Evolutionary conservation across 441 rosid genomes (phyloP).

Genomic region (Populus tomentosa): DNA sequence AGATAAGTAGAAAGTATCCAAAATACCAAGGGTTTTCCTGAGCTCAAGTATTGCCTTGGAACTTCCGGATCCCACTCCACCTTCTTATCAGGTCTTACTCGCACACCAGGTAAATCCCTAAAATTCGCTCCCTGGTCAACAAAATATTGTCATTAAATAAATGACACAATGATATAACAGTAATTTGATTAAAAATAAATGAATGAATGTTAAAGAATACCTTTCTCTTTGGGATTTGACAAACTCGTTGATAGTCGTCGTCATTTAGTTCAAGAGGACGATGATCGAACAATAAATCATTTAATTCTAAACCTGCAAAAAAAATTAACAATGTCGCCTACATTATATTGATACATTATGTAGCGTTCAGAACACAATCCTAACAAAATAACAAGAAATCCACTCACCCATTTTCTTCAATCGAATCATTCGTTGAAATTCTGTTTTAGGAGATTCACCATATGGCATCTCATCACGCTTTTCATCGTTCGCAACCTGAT

Average conservation of each 20-base stretch:
- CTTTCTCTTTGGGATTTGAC: constrained; percentile 65
- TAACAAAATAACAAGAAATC: not conserved
- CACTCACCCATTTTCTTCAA: constrained; percentile 44
- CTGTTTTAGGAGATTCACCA: constrained; percentile 39
- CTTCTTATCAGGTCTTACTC: constrained; percentile 39
- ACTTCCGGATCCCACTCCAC: constrained; percentile 55
- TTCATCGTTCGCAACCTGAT: constrained; percentile 56
- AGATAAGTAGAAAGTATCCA: not conserved
- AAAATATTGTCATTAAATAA: not conserved
- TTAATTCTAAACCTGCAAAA: constrained; percentile 23
- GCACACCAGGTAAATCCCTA: constrained; percentile 72
- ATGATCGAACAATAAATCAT: constrained; percentile 49
- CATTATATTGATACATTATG: not conserved
- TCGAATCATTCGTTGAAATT: constrained; percentile 59
- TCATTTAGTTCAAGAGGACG: constrained; percentile 44
- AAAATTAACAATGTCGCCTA: not conserved
- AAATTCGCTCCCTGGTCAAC: constrained; percentile 59
- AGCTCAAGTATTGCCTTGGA: constrained; percentile 33
- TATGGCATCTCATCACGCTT: constrained; percentile 50
- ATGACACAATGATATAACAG: not conserved
- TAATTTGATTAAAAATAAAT: not conserved
- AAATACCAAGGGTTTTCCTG: constrained; percentile 58
- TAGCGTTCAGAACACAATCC: not conserved
- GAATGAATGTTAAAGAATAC: constrained; percentile 19
- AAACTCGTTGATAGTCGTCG: constrained; percentile 55